These are phyloP conservation scores for Nelumbo lutea DNA, from an alignment of 164 flowering plant genomes.

Conservation along the genomic window DNA sequence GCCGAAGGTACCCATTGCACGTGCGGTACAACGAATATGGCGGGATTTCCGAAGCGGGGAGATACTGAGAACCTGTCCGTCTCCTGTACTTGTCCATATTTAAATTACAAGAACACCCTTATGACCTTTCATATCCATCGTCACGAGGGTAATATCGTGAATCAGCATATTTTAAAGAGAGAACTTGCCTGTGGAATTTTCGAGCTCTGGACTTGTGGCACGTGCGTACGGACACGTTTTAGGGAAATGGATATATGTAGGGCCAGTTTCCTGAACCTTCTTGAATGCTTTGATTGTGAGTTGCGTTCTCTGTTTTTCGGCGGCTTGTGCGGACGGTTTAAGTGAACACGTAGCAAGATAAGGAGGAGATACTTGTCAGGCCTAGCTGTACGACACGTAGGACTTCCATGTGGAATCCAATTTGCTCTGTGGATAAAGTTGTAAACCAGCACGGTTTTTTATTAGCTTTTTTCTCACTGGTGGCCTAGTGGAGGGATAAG, in stretches of 20 bases:
- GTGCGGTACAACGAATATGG: background rate
- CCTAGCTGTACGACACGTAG: no score
- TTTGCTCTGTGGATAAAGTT: no score
- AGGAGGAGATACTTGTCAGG: no score
- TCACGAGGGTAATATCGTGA: background rate
- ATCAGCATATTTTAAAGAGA: background rate
- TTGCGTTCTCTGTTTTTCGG: background rate
- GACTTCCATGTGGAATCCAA: no score
- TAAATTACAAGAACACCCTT: background rate
- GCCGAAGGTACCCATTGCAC: background rate
- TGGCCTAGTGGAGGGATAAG: no score
- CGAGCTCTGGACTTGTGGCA: background rate
- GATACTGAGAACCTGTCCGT: no score
- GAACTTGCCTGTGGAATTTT: background rate
- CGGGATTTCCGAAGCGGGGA: background rate
- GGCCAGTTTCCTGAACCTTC: conserved; percentile 2
- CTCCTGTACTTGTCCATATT: no score
- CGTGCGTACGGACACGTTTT: conserved; percentile 4
- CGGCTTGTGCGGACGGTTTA: background rate
- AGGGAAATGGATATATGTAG: conserved; percentile 9
- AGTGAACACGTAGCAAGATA: background rate
- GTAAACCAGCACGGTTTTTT: no score
- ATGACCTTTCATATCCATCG: background rate
- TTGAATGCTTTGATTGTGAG: no score
- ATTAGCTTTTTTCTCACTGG: no score